A percentile compares a stretch with the other conserved stretches of the same genome.
phyloP scores from a whole-genome alignment of 306 rosid species.

The Rosa multiflora region DNA sequence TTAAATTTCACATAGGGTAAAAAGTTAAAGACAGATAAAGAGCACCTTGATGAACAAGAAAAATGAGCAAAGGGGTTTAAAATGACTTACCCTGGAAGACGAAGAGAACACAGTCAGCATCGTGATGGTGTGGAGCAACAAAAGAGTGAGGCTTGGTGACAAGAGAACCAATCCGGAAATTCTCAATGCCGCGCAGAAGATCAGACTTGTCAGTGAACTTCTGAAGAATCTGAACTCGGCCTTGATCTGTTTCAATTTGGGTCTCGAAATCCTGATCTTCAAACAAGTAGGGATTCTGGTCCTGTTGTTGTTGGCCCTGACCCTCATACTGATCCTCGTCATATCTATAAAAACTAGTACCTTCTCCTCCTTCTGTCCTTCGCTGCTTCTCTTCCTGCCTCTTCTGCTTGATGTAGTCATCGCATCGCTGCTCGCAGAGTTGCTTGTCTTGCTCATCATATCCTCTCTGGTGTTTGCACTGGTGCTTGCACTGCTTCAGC shows the following conservation, averaged over 20 bases:
- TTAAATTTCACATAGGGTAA: constrained; percentile 9
- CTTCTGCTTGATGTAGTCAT: constrained; percentile 36
- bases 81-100: constrained; percentile 39
- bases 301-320: not conserved
- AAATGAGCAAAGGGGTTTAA: not conserved
- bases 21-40: not conserved
- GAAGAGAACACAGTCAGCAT: constrained; percentile 52
- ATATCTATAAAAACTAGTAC: not conserved
- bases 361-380: constrained; percentile 8
- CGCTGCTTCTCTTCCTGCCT: constrained; percentile 29
- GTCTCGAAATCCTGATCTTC: constrained; percentile 39
- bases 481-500: constrained; percentile 47
- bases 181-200: constrained; percentile 56
- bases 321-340: not conserved
- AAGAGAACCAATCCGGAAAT: constrained; percentile 46
- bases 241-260: constrained; percentile 42
- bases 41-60: not conserved
- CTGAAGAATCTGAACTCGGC: constrained; percentile 37
- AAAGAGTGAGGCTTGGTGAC: constrained; percentile 49
- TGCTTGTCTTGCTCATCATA: constrained; percentile 22
- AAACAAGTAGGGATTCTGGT: constrained; percentile 49
- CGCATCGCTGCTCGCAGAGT: constrained; percentile 38
- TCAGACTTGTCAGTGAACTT: constrained; percentile 48
- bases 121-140: constrained; percentile 50
- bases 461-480: constrained; percentile 46